Evolutionary conservation across 441 rosid species (phyloP), one percentile per base, ranked within the genome.

Genomic region (Adansonia gregorii): DNA sequence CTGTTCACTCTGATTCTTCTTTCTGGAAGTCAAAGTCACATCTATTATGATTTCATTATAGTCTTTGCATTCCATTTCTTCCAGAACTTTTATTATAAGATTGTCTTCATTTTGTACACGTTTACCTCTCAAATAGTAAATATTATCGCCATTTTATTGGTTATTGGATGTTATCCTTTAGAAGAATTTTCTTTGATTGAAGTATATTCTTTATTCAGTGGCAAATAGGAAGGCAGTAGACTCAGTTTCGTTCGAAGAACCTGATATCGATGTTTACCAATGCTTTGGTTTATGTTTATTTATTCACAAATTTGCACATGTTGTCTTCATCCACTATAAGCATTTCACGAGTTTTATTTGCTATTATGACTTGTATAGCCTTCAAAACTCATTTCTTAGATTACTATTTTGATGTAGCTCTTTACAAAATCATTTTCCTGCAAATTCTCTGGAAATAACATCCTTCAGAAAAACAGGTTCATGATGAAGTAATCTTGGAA

Each of bases 401-500:
- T 48, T 48, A 22, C 73, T 15, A 10, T 68, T 46, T 68, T 46
- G 35, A 55, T 27, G 45, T 55, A 64, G 9, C n/a, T 72, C 51
- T 60, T 66, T 41, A 66, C 8, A 22, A 12, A 61, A 48, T 74
- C 68, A 17, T 27, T 6, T 31, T 11, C 17, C 14, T 59, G 31
- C 12, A 10, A 67, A 49, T 51, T 76, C 19, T 71, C 24, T 74
- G 64, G 74, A 76, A 77, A 59, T 75, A 82, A 78, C 68, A 61
- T 67, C 20, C 22, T 78, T 17, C 27, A 56, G 70, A 70, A 83
- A 31, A 59, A 60, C 93, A 96, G 99, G 92, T 96, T 78, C 99
- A 96, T 74, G 98, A 96, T 86, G 98, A 96, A 91, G 98, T 96
- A 78, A 96, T 96, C 76, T 84, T 94, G 85, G 99, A 96, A 91